Conservation (phyloP, 371 early-diverging fungal species). For the Mortierella sp. region DNA sequence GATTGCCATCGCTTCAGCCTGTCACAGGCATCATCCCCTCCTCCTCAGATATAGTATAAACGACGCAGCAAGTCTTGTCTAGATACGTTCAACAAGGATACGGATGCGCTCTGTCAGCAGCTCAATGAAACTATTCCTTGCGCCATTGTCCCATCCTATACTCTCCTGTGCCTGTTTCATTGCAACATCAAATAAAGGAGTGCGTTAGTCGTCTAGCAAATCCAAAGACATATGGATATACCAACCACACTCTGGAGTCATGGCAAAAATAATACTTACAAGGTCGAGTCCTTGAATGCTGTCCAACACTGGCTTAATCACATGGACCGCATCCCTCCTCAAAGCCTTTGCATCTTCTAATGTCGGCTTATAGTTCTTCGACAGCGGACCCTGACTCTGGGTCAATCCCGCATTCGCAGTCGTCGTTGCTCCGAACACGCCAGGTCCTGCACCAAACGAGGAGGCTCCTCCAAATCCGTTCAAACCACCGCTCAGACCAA, state of each 20-base stretch:
- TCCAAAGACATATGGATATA: too few relatives aligned
- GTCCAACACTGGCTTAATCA: conserved; percentile 57
- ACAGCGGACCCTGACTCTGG: conserved; percentile 39
- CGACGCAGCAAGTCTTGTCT: conserved; percentile 2
- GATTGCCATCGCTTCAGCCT: neutral
- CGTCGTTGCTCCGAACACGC: conserved; percentile 22
- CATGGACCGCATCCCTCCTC: conserved; percentile 60
- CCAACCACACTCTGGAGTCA: too few relatives aligned
- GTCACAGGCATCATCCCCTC: neutral
- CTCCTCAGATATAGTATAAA: too few relatives aligned
- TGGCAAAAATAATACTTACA: conserved; percentile 17
- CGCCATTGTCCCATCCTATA: conserved; percentile 46
- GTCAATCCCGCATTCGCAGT: conserved; percentile 12
- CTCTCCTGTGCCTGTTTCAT: conserved; percentile 45
- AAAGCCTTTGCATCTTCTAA: conserved; percentile 58
- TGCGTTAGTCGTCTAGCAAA: neutral
- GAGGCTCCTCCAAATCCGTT: conserved; percentile 19
- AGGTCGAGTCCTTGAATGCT: conserved; percentile 55
- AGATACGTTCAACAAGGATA: conserved; percentile 56
- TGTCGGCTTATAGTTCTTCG: conserved; percentile 55
- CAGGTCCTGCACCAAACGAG: conserved; percentile 15
- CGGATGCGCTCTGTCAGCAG: conserved; percentile 61
- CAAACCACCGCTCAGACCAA: conserved; percentile 53
- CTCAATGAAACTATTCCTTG: conserved; percentile 64
- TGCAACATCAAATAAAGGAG: neutral